phyloP scores from a whole-genome alignment of 2,329 filamentous ascomycete genomes.

The Xylogone sp. region DNA sequence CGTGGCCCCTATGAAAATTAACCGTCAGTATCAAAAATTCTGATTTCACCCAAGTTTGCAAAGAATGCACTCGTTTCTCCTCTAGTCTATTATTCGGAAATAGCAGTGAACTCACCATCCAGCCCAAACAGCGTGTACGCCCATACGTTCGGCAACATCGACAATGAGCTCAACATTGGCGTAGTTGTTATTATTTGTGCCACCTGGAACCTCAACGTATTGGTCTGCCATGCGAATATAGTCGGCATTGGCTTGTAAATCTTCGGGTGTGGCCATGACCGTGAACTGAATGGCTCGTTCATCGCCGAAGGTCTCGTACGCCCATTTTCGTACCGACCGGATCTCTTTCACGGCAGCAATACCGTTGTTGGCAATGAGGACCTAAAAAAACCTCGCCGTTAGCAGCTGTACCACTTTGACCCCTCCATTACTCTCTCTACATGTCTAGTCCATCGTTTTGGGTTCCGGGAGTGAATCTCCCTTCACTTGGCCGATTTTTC shows the following conservation, averaged over 20 bases:
- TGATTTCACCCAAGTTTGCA: not conserved
- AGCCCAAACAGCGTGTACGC: conserved; percentile 97
- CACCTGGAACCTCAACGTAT: conserved; percentile 97
- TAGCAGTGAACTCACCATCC: conserved; percentile 94
- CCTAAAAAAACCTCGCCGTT: conserved; percentile 46
- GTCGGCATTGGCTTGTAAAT: conserved; percentile 95
- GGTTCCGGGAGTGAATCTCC: no score
- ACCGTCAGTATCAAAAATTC: conserved; percentile 8
- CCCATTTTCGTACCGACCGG: conserved; percentile 98
- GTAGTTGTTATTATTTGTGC: conserved; percentile 99
- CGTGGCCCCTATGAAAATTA: conserved; percentile 69
- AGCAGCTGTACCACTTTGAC: no score
- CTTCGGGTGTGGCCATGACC: conserved; percentile 98
- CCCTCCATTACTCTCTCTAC: not conserved
- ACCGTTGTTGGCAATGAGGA: conserved; percentile 98
- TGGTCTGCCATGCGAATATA: conserved; percentile 99
- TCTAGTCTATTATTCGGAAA: no score
- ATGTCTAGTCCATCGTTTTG: no score
- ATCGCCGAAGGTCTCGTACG: conserved; percentile 98
- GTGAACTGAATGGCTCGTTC: conserved; percentile 98
- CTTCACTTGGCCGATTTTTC: no score
- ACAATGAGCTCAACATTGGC: conserved; percentile 99
- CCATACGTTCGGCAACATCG: conserved; percentile 96
- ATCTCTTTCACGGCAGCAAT: conserved; percentile 99
- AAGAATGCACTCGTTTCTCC: no score